Evolutionary conservation across 768 basidiomycete species (phyloP), one percentile per base, ranked within the genome.

Genomic region (Rhodotorula sphaerocarpa): DNA sequence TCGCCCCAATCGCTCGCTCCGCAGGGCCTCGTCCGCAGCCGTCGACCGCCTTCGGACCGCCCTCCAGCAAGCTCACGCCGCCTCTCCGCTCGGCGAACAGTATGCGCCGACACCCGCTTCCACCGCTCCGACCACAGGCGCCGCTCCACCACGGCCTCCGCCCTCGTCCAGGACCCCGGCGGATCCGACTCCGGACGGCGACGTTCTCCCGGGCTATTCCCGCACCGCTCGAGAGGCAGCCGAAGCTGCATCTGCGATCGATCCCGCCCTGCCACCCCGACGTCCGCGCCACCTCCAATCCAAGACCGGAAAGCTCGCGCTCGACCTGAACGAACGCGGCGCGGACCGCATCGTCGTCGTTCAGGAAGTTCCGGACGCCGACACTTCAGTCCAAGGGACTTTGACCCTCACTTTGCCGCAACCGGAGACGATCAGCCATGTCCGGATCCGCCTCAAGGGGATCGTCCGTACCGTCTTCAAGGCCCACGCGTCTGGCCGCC

Each of bases 361-460:
- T 14, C 66, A 67, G 42, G 52, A 59, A 10, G 33, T 39, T 7
- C 57, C 55, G 18, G 66, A 63, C 21, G 50, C 31, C 10, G 31
- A 39, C 23, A 34, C 33, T 0, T 28, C 43, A 3, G 31, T 67
- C 16, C 20, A 33, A 0, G 67, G 67, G 6, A 11, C 10, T n/a
- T 39, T 69, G 7, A 43, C n/a, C 14, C 12, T 69, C 2, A 2
- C 18, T 7, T 43, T 69, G 16, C 18, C 3, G 14, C 41, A 52
- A 7, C 62, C 63, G 2, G 67, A 69, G 48, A 1, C 55, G 15
- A 53, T 69, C 41, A 53, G 55, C 18, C 54, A 61, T 27, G 21
- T 69, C 46, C 50, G 50, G 33, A 43, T 65, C 20, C 33, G 67
- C 15, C n/a, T 69, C 9, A 69, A 69, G 45, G 67, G 67, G 7